A percentile compares a stretch with the other conserved stretches of the same genome.
Evolutionary conservation across 495 filamentous ascomycete genomes (phyloP).

Genomic region (Aspergillus bridgeri): DNA sequence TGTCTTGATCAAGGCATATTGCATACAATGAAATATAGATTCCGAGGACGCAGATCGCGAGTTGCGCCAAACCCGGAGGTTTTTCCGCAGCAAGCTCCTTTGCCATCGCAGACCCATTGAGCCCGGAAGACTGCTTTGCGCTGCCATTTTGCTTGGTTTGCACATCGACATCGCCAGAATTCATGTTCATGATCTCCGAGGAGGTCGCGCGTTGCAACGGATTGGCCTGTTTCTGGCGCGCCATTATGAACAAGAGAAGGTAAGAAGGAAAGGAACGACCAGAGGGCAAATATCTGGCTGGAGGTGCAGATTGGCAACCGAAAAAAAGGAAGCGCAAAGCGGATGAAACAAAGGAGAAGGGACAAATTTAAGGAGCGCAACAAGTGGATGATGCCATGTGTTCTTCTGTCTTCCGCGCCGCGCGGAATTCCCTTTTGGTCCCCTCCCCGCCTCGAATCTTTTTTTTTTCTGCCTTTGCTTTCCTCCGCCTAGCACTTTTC

Average conservation of each 20-base stretch:
- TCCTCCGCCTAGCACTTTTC: not conserved
- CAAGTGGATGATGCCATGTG: conserved; percentile 40
- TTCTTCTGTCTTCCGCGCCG: conserved; percentile 33
- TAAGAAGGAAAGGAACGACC: not conserved
- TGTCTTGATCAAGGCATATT: not conserved
- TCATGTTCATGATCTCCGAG: conserved; percentile 53
- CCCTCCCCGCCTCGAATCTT: not conserved
- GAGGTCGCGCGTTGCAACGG: conserved; percentile 65
- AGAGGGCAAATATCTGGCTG: not conserved
- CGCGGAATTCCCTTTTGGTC: not conserved
- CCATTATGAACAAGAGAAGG: conserved; percentile 47
- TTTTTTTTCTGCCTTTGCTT: conserved; percentile 5
- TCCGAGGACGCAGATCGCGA: conserved; percentile 82
- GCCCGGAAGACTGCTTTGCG: conserved; percentile 7
- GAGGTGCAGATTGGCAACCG: not conserved
- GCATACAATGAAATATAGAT: conserved; percentile 95
- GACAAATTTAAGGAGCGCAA: conserved; percentile 8
- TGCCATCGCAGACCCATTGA: conserved; percentile 39
- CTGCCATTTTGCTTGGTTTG: conserved; percentile 30
- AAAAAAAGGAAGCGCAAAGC: not conserved
- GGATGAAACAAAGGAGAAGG: not conserved
- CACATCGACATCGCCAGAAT: conserved; percentile 27
- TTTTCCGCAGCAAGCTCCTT: conserved; percentile 27
- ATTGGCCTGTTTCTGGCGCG: conserved; percentile 64
- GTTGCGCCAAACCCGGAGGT: conserved; percentile 58